phyloP scores from a whole-genome alignment of 1,284 basidiomycete species.

The Malassezia japonica region DNA sequence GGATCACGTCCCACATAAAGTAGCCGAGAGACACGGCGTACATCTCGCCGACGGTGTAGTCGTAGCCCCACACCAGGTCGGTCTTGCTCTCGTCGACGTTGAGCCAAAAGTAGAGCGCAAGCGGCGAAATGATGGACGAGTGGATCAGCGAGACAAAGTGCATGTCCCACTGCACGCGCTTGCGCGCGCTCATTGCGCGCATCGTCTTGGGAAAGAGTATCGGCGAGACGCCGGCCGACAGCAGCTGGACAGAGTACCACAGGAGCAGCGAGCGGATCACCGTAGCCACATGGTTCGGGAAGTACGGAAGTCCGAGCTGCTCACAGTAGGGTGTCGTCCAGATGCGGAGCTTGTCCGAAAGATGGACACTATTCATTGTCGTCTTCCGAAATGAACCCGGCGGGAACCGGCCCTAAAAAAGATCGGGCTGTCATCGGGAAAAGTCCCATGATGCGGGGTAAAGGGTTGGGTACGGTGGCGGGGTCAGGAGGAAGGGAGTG shows the following conservation, averaged over 20 bases:
- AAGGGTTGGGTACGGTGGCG: too few relatives aligned
- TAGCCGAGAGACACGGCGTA: conserved; percentile 44
- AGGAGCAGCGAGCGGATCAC: conserved; percentile 34
- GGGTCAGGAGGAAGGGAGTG: too few relatives aligned
- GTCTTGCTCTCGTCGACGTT: conserved; percentile 20
- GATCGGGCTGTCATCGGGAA: too few relatives aligned
- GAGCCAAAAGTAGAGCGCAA: conserved; percentile 29
- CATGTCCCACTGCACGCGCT: conserved; percentile 47
- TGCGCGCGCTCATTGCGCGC: conserved; percentile 30
- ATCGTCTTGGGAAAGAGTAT: conserved; percentile 39
- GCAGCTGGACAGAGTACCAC: conserved; percentile 40
- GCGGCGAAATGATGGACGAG: conserved; percentile 31
- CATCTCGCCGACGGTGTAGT: conserved; percentile 27
- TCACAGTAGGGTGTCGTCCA: conserved; percentile 19
- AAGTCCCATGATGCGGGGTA: too few relatives aligned
- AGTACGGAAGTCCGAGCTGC: conserved; percentile 29
- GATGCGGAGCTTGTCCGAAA: too few relatives aligned
- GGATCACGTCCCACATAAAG: conserved; percentile 44
- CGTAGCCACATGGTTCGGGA: conserved; percentile 37
- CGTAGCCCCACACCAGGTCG: conserved; percentile 43
- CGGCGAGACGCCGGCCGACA: conserved; percentile 38
- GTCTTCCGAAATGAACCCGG: too few relatives aligned
- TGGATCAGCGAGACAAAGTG: conserved; percentile 46
- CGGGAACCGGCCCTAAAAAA: too few relatives aligned
- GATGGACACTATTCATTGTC: not conserved